These are phyloP conservation scores for Bretschneidera sinensis DNA, from an alignment of 345 rosid genomes.

Conservation along the genomic window DNA sequence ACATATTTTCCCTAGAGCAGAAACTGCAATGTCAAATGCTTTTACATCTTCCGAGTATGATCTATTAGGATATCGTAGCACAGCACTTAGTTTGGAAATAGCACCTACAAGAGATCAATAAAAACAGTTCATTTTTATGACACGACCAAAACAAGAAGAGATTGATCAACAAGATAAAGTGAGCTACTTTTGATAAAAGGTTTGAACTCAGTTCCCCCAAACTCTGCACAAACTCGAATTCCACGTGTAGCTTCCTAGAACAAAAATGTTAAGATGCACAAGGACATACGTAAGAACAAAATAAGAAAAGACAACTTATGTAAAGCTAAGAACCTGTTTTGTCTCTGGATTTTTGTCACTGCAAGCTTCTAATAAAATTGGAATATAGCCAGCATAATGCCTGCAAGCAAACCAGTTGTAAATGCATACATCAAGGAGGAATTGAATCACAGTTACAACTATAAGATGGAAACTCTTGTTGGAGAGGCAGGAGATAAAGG, in stretches of 20 bases:
- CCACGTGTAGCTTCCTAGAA: slow-evolving; percentile 14
- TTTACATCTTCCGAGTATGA: slow-evolving; percentile 3
- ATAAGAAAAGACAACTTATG: neutral
- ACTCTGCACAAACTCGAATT: slow-evolving; percentile 10
- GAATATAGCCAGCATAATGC: slow-evolving; percentile 7
- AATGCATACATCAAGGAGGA: neutral
- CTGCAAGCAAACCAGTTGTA: slow-evolving; percentile 1
- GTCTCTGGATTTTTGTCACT: neutral
- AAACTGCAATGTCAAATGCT: slow-evolving; percentile 19
- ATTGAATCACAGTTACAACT: too few relatives aligned
- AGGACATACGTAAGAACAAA: neutral
- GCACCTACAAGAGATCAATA: neutral
- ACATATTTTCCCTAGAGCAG: slow-evolving; percentile 11
- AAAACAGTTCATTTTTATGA: too few relatives aligned
- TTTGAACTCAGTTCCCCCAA: slow-evolving; percentile 12
- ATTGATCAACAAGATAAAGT: neutral
- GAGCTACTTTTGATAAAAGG: slow-evolving; percentile 1
- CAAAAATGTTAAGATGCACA: neutral
- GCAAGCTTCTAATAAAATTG: slow-evolving; percentile 12
- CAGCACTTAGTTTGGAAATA: slow-evolving; percentile 1
- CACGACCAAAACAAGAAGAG: neutral
- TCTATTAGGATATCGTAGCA: slow-evolving; percentile 6
- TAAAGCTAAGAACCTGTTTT: slow-evolving; percentile 6
- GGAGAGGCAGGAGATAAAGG: too few relatives aligned
- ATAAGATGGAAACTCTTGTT: too few relatives aligned